Base-by-base conservation (phyloP, 2,329 filamentous ascomycete species). In the Aspergillus persii region DNA sequence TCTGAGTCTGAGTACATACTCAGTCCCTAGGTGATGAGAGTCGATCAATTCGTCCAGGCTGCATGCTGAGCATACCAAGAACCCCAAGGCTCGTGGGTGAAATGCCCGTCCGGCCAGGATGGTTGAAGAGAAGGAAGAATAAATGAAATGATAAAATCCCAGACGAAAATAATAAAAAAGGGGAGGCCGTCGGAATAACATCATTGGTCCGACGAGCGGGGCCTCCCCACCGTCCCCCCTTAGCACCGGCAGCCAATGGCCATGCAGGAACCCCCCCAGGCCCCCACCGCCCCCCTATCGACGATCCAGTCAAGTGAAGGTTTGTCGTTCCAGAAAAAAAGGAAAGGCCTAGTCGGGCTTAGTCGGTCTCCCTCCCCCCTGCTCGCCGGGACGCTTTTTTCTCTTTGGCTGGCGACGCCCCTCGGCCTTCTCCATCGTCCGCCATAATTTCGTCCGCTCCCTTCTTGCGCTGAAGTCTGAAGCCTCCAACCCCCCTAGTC, bases 251-350 rank as follows among this genome's bases (percentile, higher is more conserved):
- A 36, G 23, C 60, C 53, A 64, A 62, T 60, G 7, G 52, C n/a
- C 3, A 11, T 41, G 27, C 11, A 30, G 3, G 18, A 23, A 23
- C 18, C 18, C 18, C 18, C 18, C 18, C 18, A 23, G 18, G 18
- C 18, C 59, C 53, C 58, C 59, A 59, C 63, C 50, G 29, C 61
- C 59, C 61, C 18, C 61, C 56, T 61, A 59, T 60, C 57, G 50
- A 30, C 41, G 36, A 51, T 57, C 50, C 50, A 57, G 56, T 58
- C 12, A 12, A 47, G n/a, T 18, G 23, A 23, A n/a, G n/a, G 48
- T 50, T 23, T 54, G 53, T 58, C 57, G 58, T 63, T 64, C 62
- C 62, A 64, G 62, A 64, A 63, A 58, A 62, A 51, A 55, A 56
- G 55, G 59, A 51, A 53, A 53, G 47, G 3, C 26, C 18, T 23